Evolutionary conservation across 1,139 yeast species (phyloP).

Genomic region (Yamadazyma spencermartinsiae): DNA sequence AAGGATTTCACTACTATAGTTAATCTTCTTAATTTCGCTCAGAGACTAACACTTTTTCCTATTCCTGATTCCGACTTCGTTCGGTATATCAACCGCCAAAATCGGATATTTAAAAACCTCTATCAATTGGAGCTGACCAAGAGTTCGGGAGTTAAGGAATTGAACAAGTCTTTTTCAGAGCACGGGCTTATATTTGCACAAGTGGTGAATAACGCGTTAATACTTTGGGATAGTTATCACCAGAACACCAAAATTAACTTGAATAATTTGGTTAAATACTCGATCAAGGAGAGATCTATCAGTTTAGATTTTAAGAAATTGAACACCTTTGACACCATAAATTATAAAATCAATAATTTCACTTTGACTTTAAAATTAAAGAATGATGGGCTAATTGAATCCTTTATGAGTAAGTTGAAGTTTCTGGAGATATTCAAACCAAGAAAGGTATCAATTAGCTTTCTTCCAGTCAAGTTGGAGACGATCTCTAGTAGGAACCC

Average conservation of each 20-base stretch:
- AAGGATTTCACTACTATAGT: constrained; percentile 14
- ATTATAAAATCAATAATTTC: constrained; percentile 2
- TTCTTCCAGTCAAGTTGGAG: neutral
- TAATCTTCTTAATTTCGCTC: constrained; percentile 10
- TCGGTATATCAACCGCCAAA: constrained; percentile 14
- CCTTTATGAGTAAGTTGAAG: constrained; percentile 12
- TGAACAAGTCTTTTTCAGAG: constrained; percentile 3
- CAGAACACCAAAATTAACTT: constrained; percentile 11
- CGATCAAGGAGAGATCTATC: neutral
- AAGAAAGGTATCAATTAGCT: constrained; percentile 3
- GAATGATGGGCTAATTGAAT: constrained; percentile 10
- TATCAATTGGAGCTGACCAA: constrained; percentile 10
- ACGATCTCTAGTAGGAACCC: neutral
- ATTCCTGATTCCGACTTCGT: constrained; percentile 8
- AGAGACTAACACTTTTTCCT: constrained; percentile 1
- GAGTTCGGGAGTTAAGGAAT: constrained; percentile 7
- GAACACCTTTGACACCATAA: constrained; percentile 11
- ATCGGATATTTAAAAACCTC: constrained; percentile 17
- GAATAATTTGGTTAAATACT: constrained; percentile 12
- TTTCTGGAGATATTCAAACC: constrained; percentile 7
- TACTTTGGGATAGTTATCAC: constrained; percentile 16
- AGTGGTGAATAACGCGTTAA: constrained; percentile 13
- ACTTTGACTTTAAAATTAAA: constrained; percentile 10
- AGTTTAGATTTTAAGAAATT: constrained; percentile 11
- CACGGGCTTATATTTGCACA: constrained; percentile 17